A percentile compares a stretch with the other conserved stretches of the same genome.
Conservation (phyloP, 768 basidiomycete species). For the Suillus placidus region DNA sequence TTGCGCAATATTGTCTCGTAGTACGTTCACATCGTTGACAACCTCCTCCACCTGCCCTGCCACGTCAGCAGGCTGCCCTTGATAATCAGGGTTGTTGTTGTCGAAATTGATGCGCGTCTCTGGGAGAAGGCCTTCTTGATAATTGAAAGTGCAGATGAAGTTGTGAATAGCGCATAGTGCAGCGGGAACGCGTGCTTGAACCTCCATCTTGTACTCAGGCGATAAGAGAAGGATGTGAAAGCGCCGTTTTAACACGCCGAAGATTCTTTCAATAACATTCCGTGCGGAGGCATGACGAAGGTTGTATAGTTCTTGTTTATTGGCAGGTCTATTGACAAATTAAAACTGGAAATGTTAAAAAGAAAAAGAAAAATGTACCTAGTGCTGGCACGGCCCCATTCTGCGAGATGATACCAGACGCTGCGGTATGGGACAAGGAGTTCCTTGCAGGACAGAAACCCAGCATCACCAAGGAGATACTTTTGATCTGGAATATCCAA, state of each 20-base stretch:
- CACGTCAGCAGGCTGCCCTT: too few relatives aligned
- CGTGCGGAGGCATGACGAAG: constrained; percentile 41
- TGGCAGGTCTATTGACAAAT: constrained; percentile 29
- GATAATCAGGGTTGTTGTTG: too few relatives aligned
- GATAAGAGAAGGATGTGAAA: constrained; percentile 22
- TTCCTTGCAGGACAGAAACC: constrained; percentile 14
- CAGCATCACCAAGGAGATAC: constrained; percentile 29
- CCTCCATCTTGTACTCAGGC: constrained; percentile 17
- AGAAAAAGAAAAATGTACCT: too few relatives aligned
- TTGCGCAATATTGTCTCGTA: constrained; percentile 22
- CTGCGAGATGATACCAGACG: constrained; percentile 40
- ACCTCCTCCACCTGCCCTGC: too few relatives aligned
- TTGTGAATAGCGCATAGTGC: constrained; percentile 29
- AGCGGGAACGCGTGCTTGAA: constrained; percentile 26
- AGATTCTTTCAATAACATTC: constrained; percentile 43
- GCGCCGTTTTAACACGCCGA: constrained; percentile 39
- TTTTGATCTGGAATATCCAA: constrained; percentile 30
- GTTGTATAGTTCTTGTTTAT: constrained; percentile 45
- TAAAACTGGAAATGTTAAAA: background rate
- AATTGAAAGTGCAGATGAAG: constrained; percentile 22
- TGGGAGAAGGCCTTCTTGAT: constrained; percentile 6
- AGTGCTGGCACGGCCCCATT: constrained; percentile 28
- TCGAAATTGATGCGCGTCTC: background rate
- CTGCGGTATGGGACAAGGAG: constrained; percentile 42
- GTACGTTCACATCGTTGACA: background rate